A percentile compares a stretch with the other conserved stretches of the same genome.
These are phyloP conservation scores for Cladosporium sphaerospermum DNA, from an alignment of 2,329 filamentous ascomycete genomes.

Conservation along the genomic window DNA sequence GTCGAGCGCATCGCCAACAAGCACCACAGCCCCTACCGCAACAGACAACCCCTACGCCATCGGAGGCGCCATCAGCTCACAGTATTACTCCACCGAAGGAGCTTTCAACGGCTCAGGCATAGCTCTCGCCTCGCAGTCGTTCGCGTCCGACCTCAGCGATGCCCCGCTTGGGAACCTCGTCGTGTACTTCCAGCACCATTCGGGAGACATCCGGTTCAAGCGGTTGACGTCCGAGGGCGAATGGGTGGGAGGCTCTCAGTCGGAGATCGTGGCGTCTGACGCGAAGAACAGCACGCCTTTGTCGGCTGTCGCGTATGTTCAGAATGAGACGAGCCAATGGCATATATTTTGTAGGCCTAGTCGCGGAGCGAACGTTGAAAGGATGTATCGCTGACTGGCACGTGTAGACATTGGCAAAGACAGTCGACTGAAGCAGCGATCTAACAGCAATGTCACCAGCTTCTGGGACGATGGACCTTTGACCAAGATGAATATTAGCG, in stretches of 20 bases:
- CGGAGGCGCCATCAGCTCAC: constrained; percentile 34
- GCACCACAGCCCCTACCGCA: neutral
- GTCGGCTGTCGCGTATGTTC: constrained; percentile 38
- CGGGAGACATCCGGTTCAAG: constrained; percentile 37
- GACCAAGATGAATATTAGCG: constrained; percentile 26
- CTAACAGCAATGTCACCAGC: constrained; percentile 33
- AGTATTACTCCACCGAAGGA: constrained; percentile 35
- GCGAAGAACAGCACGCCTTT: constrained; percentile 40
- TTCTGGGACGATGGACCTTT: constrained; percentile 36
- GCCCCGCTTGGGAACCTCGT: constrained; percentile 34
- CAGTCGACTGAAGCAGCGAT: constrained; percentile 35
- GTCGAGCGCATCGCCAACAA: neutral
- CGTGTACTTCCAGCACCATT: constrained; percentile 41
- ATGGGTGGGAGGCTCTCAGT: constrained; percentile 35
- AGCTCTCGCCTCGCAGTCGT: constrained; percentile 39
- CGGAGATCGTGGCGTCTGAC: constrained; percentile 35
- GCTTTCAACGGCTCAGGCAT: constrained; percentile 45
- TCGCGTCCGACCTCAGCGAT: constrained; percentile 23
- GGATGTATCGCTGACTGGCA: neutral
- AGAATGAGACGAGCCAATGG: constrained; percentile 29
- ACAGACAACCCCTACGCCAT: constrained; percentile 25
- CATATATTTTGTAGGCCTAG: constrained; percentile 29
- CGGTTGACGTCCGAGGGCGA: constrained; percentile 31
- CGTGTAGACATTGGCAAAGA: constrained; percentile 34
- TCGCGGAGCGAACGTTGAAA: neutral